A percentile compares a stretch with the other conserved stretches of the same genome.
These are phyloP conservation scores for Pleurozium schreberi DNA, from an alignment of 225 moss, liverwort and hornwort species.

Conservation along the genomic window DNA sequence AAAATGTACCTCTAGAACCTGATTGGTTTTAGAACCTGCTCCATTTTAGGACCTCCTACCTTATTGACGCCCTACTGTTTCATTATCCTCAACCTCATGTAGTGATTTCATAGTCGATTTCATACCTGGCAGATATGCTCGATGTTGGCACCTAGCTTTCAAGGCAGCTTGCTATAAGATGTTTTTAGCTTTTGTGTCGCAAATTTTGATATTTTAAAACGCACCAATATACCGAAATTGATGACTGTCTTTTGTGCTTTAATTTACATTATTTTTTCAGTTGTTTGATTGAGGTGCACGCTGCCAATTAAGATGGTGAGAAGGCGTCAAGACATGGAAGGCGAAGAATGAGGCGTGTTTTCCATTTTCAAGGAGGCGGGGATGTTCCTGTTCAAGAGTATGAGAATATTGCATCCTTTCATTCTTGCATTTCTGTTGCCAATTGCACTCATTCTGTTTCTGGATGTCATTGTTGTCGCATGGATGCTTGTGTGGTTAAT, in stretches of 20 bases:
- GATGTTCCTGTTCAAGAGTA: not conserved
- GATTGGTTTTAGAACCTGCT: too few species aligned
- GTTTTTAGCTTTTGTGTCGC: not conserved
- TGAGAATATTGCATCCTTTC: not conserved
- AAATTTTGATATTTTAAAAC: not conserved
- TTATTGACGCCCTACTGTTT: not conserved
- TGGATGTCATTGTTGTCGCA: not conserved
- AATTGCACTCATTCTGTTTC: not conserved
- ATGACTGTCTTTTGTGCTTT: not conserved
- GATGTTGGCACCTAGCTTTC: not conserved
- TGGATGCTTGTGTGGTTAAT: not conserved
- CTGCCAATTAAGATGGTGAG: not conserved
- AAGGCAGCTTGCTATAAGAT: too few species aligned
- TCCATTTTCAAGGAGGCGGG: constrained; percentile 21
- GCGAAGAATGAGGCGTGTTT: not conserved
- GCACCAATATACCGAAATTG: not conserved
- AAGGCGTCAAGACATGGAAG: constrained; percentile 8
- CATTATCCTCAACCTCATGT: not conserved
- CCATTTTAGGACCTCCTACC: too few species aligned
- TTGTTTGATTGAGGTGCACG: not conserved
- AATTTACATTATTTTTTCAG: not conserved
- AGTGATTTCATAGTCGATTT: not conserved
- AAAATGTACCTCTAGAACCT: too few species aligned
- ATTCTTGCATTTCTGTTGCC: constrained; percentile 6
- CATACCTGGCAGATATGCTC: too few species aligned